Base-by-base conservation (phyloP, 345 rosid species). In the Kandelia obovata region DNA sequence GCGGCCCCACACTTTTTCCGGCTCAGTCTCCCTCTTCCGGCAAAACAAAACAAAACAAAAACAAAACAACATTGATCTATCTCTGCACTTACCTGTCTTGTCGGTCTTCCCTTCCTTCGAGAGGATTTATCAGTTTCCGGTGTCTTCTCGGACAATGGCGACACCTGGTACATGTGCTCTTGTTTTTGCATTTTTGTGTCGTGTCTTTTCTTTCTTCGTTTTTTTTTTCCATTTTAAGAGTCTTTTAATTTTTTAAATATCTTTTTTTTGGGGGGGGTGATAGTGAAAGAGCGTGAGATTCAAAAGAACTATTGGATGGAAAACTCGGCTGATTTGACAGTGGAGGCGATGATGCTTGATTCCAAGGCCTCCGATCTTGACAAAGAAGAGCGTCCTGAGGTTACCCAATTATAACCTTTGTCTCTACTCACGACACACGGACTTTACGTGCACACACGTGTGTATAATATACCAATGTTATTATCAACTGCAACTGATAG, bases 311-410 rank as follows among this genome's bases (percentile, higher is more conserved):
- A 90, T 77, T 95, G 99, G 98, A 78, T 79, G 49, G 98, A 92
- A 68, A 89, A 90, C 77, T 87, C 96, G 0, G 78, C 71, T 15
- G 87, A 88, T 82, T 73, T 90, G 71, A 85, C 94, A 3, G 84
- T 88, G 70, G 96, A 92, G 83, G 85, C 91, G 43, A 95, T 95
- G 99, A 95, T 95, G 96, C 98, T 95, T 7, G 99, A 92, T 73
- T 92, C 99, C 57, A 75, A 78, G 64, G 99, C 97, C 51, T 72
- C 89, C 62, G 96, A 92, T 84, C 96, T 95, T 65, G 97, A 95
- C 88, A 95, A 85, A 68, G 97, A 95, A 79, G 99, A 92, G 73
- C 92, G 96, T 1, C 96, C 97, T 57, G 99, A 95, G 85, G 98
- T 94, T 37, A 16, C 27, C 27, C 27, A 7, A 11, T 6, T 15